Evolutionary conservation across 371 early-diverging fungal species (phyloP).

Genomic region (Lichtheimia hyalospora): DNA sequence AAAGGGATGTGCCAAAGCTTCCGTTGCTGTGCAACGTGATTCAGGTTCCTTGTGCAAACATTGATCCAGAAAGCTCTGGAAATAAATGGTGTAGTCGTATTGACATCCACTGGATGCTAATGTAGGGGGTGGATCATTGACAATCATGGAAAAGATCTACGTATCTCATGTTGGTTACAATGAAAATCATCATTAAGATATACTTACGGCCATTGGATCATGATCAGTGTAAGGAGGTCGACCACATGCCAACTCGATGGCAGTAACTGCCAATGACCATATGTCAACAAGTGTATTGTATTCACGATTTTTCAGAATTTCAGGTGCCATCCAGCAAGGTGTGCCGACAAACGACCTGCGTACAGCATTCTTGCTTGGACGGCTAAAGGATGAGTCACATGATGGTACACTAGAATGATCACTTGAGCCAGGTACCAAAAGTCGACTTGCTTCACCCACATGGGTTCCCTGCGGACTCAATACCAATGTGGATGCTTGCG

Average conservation of each 20-base stretch:
- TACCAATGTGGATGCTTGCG: neutral
- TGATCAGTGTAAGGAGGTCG: constrained; percentile 90
- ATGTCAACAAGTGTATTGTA: constrained; percentile 83
- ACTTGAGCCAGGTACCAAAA: no score
- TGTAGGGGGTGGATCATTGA: constrained; percentile 39
- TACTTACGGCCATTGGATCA: constrained; percentile 75
- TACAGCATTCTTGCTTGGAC: constrained; percentile 23
- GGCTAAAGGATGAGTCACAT: constrained; percentile 7
- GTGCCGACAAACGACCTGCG: constrained; percentile 71
- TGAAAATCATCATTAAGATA: neutral
- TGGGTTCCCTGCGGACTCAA: no score
- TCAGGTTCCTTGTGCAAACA: constrained; percentile 67
- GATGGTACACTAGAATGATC: neutral
- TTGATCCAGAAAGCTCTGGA: constrained; percentile 33
- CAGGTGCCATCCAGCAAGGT: constrained; percentile 92
- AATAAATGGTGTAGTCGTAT: constrained; percentile 9
- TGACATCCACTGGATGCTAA: constrained; percentile 15
- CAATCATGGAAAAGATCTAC: constrained; percentile 38
- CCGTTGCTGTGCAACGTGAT: constrained; percentile 61
- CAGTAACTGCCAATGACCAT: constrained; percentile 94
- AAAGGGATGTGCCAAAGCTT: constrained; percentile 71
- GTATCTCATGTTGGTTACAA: neutral
- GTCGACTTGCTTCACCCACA: no score
- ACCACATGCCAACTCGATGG: constrained; percentile 92
- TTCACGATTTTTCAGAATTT: constrained; percentile 76